Evolutionary conservation across 768 basidiomycete genomes (phyloP), one percentile per base, ranked within the genome.

Genomic region (Xerocomus potaroensis): DNA sequence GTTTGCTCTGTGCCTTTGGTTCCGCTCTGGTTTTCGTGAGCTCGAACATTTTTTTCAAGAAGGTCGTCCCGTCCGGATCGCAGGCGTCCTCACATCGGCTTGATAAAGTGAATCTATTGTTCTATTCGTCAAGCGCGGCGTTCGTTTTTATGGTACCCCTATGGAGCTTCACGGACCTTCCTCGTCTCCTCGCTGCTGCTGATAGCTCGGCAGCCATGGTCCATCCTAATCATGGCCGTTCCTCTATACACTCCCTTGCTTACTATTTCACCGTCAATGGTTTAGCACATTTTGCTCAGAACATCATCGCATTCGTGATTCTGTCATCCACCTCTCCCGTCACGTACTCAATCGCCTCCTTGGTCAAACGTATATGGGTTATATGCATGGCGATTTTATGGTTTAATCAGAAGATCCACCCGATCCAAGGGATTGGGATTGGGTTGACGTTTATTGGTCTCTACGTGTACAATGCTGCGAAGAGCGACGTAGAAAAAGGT

Each of bases 1-100:
- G 96, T 11, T 69, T 99, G n/a, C 71, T 96, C 22, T 96, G 90
- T 66, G 95, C 96, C 3, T 93, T 99, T 61, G 95, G 95, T 14
- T 96, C 93, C 10, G 96, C 96, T 24, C 70, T 99, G 48, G 84
- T 99, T 54, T 98, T 99, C 64, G 96, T 99, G 52, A 87, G 87
- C 56, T 94, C 92, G 53, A 99, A 99, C 69, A 98, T 99, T 58
- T 96, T 94, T 67, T 97, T 95, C 79, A 99, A 99, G 71, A 98
- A 95, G 73, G 84, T 98, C 53, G 86, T 99, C 79, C 96, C 96
- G 2, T 65, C 72, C 19, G 57, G 61, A 36, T 74, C 78, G 8
- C 75, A 75, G 43, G 60, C 69, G 5, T 69, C 72, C 18, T 68
- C 78, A 4, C 86, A 87, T 63, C 92, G 91, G 67, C 78, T 99